Base-by-base conservation (phyloP, 1,284 basidiomycete species). In the Ceratobasidium theobromae region DNA sequence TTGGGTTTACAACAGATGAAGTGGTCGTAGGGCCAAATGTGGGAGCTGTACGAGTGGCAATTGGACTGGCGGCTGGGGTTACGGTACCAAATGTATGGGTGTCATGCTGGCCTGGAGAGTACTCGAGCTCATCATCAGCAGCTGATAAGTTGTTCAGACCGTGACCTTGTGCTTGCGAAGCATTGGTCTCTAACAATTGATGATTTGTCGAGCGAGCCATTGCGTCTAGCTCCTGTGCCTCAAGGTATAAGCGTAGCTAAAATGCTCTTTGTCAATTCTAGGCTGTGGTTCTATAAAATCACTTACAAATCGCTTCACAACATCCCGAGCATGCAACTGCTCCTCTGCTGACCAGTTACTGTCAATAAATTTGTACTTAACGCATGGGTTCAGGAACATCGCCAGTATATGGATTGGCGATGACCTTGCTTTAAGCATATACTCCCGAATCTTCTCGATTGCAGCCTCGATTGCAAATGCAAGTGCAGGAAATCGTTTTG, bases 371-470 rank as follows among this genome's bases (percentile, higher is more conserved):
- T 30, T 38, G 21, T 49, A 49, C 6, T 51, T 48, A 9, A 60
- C 32, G 6, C 21, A 25, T 9, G 33, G 46, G 32, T 62, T 62
- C 2, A 62, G 18, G n/a, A 51, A 32, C 32, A 62, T 62, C 3
- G 46, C 45, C n/a, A 51, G 32, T 1, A 51, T 40, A 16, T 62
- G 57, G 25, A 51, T 51, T 4, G n/a, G 28, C n/a, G 46, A 62
- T 16, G 57, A 14, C 35, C 55, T 30, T 14, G 57, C 18, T 18
- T 49, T 49, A 25, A n/a, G 1, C 11, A 49, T 16, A 23, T 62
- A 51, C 16, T 62, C 46, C 33, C 51, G 5, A 11, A 62, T 32
- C 32, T 51, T 62, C 16, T n/a, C 12, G 35, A 60, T 48, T 4
- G 23, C 45, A 8, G 38, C 45, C 4, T 30, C 21, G 30, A 58